A percentile compares a stretch with the other conserved stretches of the same genome.
Evolutionary conservation across 2,329 filamentous ascomycete species (phyloP).

Genomic region (Diplocarpon mali): DNA sequence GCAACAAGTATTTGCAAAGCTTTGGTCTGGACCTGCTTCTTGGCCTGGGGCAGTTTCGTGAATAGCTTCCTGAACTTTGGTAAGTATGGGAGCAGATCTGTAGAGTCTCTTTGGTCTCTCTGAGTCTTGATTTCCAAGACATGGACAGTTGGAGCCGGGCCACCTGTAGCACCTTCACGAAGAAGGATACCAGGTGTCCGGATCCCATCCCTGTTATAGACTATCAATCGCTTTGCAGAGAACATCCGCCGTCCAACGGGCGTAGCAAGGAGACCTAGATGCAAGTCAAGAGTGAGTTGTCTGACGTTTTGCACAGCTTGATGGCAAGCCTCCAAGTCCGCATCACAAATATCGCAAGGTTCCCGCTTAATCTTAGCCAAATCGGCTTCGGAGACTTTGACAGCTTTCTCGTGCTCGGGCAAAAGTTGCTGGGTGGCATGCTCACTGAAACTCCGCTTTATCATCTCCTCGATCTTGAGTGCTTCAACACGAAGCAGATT

Average conservation of each 20-base stretch:
- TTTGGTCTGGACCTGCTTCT: constrained; percentile 57
- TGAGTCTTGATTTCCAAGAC: constrained; percentile 66
- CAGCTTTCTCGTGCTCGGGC: constrained; percentile 90
- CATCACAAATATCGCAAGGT: constrained; percentile 69
- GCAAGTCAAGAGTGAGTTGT: constrained; percentile 68
- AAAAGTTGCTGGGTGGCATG: constrained; percentile 91
- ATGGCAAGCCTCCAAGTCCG: constrained; percentile 70
- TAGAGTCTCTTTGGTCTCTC: constrained; percentile 59
- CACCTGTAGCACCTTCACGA: constrained; percentile 60
- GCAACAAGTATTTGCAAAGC: constrained; percentile 58
- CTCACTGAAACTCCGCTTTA: constrained; percentile 98
- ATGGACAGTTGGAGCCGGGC: constrained; percentile 56
- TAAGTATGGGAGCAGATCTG: constrained; percentile 80
- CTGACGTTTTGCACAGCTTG: constrained; percentile 71
- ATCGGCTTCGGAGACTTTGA: constrained; percentile 85
- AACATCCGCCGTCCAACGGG: constrained; percentile 76
- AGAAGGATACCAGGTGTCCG: constrained; percentile 73
- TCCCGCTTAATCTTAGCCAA: constrained; percentile 83
- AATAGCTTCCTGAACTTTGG: constrained; percentile 58
- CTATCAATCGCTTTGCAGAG: constrained; percentile 60
- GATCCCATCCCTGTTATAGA: constrained; percentile 76
- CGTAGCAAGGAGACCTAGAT: constrained; percentile 66
- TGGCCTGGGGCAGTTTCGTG: constrained; percentile 53
- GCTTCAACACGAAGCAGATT: constrained; percentile 92
- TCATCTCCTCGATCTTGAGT: constrained; percentile 99